Base-by-base conservation (phyloP, 805 yeast genomes). In the Wickerhamiella sergipiensis region DNA sequence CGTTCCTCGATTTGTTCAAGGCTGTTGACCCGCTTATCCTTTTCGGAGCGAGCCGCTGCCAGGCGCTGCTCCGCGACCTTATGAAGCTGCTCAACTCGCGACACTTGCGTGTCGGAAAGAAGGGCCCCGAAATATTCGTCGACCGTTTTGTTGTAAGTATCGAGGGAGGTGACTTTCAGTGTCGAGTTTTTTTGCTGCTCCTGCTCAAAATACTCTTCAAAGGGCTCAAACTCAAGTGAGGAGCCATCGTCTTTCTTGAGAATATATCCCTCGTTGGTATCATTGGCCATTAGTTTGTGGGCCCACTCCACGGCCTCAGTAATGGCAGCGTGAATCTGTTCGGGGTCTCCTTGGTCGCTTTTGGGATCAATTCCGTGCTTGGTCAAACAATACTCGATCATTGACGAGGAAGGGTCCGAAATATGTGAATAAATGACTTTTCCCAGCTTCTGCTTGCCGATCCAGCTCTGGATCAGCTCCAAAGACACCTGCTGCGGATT, bases 111-210 rank as follows among this genome's bases (percentile, higher is more conserved):
- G 3, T 87, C 79, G 3, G 94, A 80, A 61, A 90, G 95, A 15
- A 89, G 71, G 0, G 90, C 80, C 0, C 96, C 86, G 63, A 85
- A 90, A 61, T 85, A 90, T 42, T 70, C 71, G 65, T 90, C 98
- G 19, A 90, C 73, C 0, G 97, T 82, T 52, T 77, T 76, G 61
- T 87, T 89, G 64, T 87, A 90, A 0, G 92, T 88, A 7, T 69
- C 65, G 13, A 79, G 66, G 18, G 68, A 70, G 15, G 43, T 46
- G 6, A 52, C 45, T 10, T 52, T 26, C 10, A 53, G 44, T 6
- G 53, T 51, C 24, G 54, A 51, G 23, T 68, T 71, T 33, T 70
- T 68, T 6, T 64, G 63, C 29, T 76, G 62, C 48, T 71, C 70
- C 56, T 67, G 77, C 1, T 71, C 64, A 1, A 59, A 60, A 49